These are phyloP conservation scores for Chytriomyces sp. DNA, from an alignment of 192 early-diverging fungal genomes.

Conservation along the genomic window DNA sequence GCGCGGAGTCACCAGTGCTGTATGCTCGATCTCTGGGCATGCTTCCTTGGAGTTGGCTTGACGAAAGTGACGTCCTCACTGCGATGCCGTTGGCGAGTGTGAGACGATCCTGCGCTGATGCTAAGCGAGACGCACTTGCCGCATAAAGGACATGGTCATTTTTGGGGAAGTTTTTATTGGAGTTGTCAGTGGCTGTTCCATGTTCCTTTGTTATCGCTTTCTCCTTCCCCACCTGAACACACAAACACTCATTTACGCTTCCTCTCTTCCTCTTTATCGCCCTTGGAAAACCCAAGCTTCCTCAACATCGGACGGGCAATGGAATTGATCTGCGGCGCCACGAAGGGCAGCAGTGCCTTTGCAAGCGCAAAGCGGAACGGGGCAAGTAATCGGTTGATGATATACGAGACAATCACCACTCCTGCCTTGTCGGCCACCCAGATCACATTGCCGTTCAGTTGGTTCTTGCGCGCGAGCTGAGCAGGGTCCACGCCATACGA, in stretches of 20 bases:
- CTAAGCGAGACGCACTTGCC: background rate
- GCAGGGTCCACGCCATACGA: background rate
- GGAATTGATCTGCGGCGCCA: background rate
- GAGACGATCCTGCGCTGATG: background rate
- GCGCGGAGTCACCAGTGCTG: conserved; percentile 77
- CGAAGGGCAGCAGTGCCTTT: conserved; percentile 1
- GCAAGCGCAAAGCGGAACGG: background rate
- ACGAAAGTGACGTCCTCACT: conserved; percentile 76
- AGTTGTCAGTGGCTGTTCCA: too few relatives aligned
- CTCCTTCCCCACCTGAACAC: too few relatives aligned
- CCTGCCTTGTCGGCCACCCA: conserved; percentile 2
- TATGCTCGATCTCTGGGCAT: conserved; percentile 81
- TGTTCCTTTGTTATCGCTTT: too few relatives aligned
- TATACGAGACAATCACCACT: background rate
- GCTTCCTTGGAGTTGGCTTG: conserved; percentile 64
- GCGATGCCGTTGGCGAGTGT: conserved; percentile 27
- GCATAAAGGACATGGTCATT: background rate
- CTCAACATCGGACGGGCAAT: background rate
- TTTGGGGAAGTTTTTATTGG: background rate
- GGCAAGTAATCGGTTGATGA: background rate
- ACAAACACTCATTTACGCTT: too few relatives aligned
- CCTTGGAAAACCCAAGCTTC: background rate
- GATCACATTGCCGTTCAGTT: background rate
- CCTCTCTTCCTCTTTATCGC: background rate
- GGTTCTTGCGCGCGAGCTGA: background rate